A percentile compares a stretch with the other conserved stretches of the same genome.
These are phyloP conservation scores for Jacaranda mimosifolia DNA, from an alignment of 257 asterid genomes.

Conservation along the genomic window DNA sequence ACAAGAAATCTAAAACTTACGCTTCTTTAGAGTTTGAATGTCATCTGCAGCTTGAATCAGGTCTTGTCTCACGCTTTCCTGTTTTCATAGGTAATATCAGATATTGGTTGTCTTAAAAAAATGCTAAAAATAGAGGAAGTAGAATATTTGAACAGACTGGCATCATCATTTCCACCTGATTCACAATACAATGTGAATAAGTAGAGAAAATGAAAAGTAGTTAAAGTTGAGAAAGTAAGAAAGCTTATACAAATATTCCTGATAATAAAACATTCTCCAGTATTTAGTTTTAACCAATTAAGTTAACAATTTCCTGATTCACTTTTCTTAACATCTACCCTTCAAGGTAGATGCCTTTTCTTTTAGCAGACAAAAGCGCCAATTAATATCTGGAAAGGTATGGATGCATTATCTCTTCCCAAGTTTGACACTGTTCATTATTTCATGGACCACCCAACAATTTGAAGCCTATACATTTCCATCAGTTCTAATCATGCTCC, in stretches of 20 bases:
- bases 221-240: background rate
- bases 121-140: background rate
- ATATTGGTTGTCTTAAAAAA: constrained; percentile 27
- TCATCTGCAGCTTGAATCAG: constrained; percentile 44
- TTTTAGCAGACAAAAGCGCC: no score
- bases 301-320: background rate
- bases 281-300: background rate
- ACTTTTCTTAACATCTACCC: constrained; percentile 19
- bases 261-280: background rate
- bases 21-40: constrained; percentile 48
- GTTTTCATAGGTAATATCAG: constrained; percentile 45
- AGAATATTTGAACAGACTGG: constrained; percentile 12
- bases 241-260: constrained; percentile 1
- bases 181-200: background rate
- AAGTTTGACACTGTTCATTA: background rate
- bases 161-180: constrained; percentile 12
- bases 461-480: background rate
- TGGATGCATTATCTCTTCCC: background rate
- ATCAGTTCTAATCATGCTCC: background rate
- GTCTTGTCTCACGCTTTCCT: constrained; percentile 52
- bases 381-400: no score
- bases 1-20: constrained; percentile 50
- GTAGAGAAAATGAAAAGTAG: constrained; percentile 20
- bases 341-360: constrained; percentile 18
- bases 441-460: constrained; percentile 11